These are phyloP conservation scores for Kodamaea jinghongensis DNA, from an alignment of 805 yeast genomes.

Conservation along the genomic window DNA sequence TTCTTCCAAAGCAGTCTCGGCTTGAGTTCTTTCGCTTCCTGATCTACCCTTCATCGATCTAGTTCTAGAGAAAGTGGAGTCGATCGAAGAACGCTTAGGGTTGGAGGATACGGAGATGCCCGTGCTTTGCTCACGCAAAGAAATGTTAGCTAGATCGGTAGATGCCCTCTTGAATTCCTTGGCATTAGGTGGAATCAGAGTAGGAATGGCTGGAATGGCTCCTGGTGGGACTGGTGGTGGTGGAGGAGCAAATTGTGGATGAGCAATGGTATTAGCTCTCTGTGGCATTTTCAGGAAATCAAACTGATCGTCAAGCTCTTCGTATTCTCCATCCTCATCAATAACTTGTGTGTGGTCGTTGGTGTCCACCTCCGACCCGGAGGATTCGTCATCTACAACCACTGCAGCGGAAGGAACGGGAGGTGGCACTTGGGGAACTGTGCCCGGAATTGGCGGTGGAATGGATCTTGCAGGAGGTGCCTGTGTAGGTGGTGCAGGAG, in stretches of 20 bases:
- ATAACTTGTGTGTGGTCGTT: constrained; percentile 1
- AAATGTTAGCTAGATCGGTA: constrained; percentile 8
- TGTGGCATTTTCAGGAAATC: constrained; percentile 18
- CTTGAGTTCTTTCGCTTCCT: constrained; percentile 24
- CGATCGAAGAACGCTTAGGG: constrained; percentile 14
- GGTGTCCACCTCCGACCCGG: not conserved
- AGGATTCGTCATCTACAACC: constrained; percentile 4
- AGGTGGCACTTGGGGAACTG: constrained; percentile 12
- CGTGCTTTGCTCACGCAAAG: constrained; percentile 11
- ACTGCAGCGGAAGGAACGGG: constrained; percentile 11
- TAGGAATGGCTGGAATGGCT: not conserved
- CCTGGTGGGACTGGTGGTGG: constrained; percentile 6
- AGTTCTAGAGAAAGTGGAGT: constrained; percentile 13
- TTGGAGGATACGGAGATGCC: constrained; percentile 15
- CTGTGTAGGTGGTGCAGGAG: constrained; percentile 8
- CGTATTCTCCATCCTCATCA: constrained; percentile 14
- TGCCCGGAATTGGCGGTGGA: constrained; percentile 20
- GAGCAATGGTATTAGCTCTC: constrained; percentile 15
- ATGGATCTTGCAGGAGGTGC: not conserved
- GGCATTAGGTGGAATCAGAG: not conserved
- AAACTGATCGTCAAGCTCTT: constrained; percentile 19
- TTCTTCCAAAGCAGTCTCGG: constrained; percentile 23
- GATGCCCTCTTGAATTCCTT: constrained; percentile 14
- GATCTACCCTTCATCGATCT: constrained; percentile 16
- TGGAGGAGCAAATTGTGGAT: constrained; percentile 15